phyloP scores from a whole-genome alignment of 2,329 filamentous ascomycete genomes.

The Zymoseptoria brevis region DNA sequence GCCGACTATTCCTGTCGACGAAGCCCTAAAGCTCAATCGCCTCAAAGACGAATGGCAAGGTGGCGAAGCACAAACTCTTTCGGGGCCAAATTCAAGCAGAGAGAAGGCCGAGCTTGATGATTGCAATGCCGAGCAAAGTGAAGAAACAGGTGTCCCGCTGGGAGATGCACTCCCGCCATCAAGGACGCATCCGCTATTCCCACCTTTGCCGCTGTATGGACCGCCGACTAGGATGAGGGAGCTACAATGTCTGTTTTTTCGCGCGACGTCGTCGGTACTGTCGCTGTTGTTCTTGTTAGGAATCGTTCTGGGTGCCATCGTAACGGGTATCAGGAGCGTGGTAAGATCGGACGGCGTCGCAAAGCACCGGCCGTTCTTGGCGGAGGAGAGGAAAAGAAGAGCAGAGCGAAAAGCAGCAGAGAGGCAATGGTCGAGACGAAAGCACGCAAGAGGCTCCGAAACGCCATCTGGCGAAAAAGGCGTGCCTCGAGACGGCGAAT shows the following conservation, averaged over 20 bases:
- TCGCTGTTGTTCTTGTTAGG: conserved; percentile 69
- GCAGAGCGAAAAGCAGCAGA: conserved; percentile 51
- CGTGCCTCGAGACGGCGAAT: conserved; percentile 45
- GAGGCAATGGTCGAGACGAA: conserved; percentile 51
- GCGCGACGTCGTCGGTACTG: conserved; percentile 62
- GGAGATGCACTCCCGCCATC: conserved; percentile 49
- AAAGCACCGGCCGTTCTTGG: conserved; percentile 56
- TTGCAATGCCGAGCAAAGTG: conserved; percentile 32
- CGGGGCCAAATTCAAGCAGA: conserved; percentile 17
- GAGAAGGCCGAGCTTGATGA: not conserved
- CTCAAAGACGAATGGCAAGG: conserved; percentile 47
- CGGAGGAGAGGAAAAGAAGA: conserved; percentile 60
- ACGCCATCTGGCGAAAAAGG: conserved; percentile 38
- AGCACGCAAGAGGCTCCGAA: conserved; percentile 29
- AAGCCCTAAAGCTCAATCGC: conserved; percentile 62
- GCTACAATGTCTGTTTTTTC: conserved; percentile 59
- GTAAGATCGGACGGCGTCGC: conserved; percentile 53
- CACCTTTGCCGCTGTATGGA: conserved; percentile 73
- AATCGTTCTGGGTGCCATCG: conserved; percentile 66
- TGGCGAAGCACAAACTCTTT: conserved; percentile 24
- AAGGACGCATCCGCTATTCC: conserved; percentile 73
- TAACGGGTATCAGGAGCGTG: conserved; percentile 55
- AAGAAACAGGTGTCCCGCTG: conserved; percentile 36
- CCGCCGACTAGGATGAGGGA: conserved; percentile 59
- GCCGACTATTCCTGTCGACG: conserved; percentile 60